Evolutionary conservation across 768 basidiomycete genomes (phyloP), one percentile per base, ranked within the genome.

Genomic region (Strobilomyces dryophilus): DNA sequence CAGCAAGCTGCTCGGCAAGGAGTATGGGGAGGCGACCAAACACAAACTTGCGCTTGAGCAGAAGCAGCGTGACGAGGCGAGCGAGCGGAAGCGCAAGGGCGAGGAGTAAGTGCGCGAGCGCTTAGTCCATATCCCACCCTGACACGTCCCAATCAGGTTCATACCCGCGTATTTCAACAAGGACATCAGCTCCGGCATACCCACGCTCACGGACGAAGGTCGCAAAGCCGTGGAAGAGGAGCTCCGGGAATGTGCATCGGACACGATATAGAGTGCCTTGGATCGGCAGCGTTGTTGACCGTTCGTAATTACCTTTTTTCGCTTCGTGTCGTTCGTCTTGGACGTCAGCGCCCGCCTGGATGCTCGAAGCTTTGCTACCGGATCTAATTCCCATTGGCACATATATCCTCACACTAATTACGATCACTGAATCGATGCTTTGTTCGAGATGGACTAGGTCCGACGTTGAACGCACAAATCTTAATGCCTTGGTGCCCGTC

Each of bases 31-130:
- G 39, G 97, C 97, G 48, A 98, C 92, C 52, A 89, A 79, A 75
- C 82, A 88, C 74, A 99, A 99, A 77, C 81, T 93, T 48, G 70
- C 71, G 5, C 95, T 99, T 51, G 97, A 99, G 73, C 95, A 98
- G 79, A 81, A 68, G 65, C 97, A 98, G 76, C 75, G 97, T 47
- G 94, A 98, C 54, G 80, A 84, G 31, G 90, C 93, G 7, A 88
- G 86, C 11, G 90, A 92, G 68, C 77, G 92, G 71, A 95, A 92
- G 76, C 80, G 78, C 68, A 87, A 82, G 52, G 90, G 87, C 17
- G 68, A 81, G 29, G 78, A 81, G 91, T 95, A 63, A 75, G 91
- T 87, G 9, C 50, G 47, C 34, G 2, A 29, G 29, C 29, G 43
- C 11, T 11, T 20, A 15, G 15, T 11, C 2, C 1, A 14, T 26